phyloP scores from a whole-genome alignment of 2,329 filamentous ascomycete species.

The Claviceps cyperi region DNA sequence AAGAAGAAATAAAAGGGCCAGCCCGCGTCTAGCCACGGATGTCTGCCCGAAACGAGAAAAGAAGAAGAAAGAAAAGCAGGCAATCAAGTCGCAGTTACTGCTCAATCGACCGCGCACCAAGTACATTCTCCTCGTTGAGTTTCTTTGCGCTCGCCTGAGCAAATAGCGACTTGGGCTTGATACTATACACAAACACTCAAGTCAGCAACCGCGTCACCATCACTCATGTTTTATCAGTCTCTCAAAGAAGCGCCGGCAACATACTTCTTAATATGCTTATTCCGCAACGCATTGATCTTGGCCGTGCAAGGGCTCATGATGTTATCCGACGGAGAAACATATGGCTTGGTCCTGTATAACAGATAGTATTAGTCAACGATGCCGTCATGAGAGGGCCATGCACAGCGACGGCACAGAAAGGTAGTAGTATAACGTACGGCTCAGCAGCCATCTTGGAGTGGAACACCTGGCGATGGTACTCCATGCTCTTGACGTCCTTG shows the following conservation, averaged over 20 bases:
- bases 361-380: background rate
- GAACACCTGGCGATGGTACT: slow-evolving; percentile 64
- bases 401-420: too few relatives aligned
- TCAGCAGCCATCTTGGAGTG: slow-evolving; percentile 56
- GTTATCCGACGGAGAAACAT: slow-evolving; percentile 73
- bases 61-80: slow-evolving; percentile 1
- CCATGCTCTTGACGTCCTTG: slow-evolving; percentile 51
- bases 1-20: background rate
- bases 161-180: slow-evolving; percentile 55
- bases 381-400: background rate
- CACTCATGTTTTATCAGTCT: too few relatives aligned
- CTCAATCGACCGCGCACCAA: slow-evolving; percentile 22
- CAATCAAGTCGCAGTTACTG: slow-evolving; percentile 7
- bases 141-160: slow-evolving; percentile 52
- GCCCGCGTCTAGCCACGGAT: background rate
- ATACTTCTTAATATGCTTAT: slow-evolving; percentile 67
- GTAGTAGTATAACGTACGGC: slow-evolving; percentile 35
- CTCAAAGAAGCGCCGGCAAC: slow-evolving; percentile 15
- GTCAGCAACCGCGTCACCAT: background rate
- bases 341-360: slow-evolving; percentile 19
- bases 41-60: slow-evolving; percentile 3
- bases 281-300: slow-evolving; percentile 68
- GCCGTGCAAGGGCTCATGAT: slow-evolving; percentile 79
- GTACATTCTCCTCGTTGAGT: slow-evolving; percentile 32
- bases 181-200: slow-evolving; percentile 22